Conservation (phyloP, 2,329 filamentous ascomycete species). For the Penicillium brevicompactum region DNA sequence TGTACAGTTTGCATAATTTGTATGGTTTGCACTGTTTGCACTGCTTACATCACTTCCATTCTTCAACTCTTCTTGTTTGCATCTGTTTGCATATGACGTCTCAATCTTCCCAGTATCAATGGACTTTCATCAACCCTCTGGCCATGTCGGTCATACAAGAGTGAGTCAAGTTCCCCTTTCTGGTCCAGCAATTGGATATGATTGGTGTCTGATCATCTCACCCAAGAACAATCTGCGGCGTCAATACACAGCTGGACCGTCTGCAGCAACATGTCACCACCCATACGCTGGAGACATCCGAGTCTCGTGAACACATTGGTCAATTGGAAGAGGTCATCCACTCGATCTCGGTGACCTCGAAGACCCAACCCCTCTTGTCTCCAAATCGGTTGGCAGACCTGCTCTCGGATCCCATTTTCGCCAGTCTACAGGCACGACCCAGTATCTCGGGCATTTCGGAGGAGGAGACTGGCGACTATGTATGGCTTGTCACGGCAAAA, state of each 20-base stretch:
- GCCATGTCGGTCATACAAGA: conserved; percentile 28
- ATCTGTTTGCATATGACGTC: conserved; percentile 7
- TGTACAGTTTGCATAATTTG: not conserved
- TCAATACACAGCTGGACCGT: conserved; percentile 61
- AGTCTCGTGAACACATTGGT: conserved; percentile 31
- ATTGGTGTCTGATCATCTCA: not conserved
- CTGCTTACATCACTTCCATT: not conserved
- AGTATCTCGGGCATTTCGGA: conserved; percentile 28
- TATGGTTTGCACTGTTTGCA: not conserved
- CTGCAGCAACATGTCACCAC: conserved; percentile 49
- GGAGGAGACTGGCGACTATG: conserved; percentile 73
- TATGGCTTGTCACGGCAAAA: conserved; percentile 90
- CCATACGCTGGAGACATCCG: conserved; percentile 25
- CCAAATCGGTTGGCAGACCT: conserved; percentile 62
- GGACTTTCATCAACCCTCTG: not conserved
- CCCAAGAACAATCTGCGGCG: conserved; percentile 56
- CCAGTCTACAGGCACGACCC: conserved; percentile 28
- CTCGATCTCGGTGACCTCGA: conserved; percentile 69
- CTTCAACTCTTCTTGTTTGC: not conserved
- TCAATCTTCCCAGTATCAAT: not conserved
- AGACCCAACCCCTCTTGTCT: conserved; percentile 64
- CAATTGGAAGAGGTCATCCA: conserved; percentile 70
- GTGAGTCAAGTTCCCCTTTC: conserved; percentile 8
- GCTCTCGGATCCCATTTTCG: conserved; percentile 54
- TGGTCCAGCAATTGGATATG: not conserved